Evolutionary conservation across 2,329 filamentous ascomycete genomes (phyloP).

Genomic region (Fusarium multiceps): DNA sequence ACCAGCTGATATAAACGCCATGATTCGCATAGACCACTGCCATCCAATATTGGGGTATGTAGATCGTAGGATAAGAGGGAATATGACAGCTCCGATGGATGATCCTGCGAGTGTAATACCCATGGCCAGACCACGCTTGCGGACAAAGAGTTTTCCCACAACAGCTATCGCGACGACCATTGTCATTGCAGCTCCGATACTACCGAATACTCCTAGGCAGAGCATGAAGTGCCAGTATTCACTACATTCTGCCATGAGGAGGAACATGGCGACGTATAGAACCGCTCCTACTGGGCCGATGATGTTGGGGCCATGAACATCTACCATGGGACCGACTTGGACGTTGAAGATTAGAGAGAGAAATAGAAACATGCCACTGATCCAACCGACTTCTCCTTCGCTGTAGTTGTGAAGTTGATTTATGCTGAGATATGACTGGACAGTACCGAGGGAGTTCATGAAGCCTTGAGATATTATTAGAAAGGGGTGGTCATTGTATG

Average conservation of each 20-base stretch:
- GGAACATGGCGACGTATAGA: slow-evolving; percentile 54
- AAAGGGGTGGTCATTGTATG: background rate
- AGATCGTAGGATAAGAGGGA: slow-evolving; percentile 50
- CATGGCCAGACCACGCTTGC: slow-evolving; percentile 43
- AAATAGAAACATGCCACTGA: slow-evolving; percentile 59
- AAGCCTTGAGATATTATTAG: slow-evolving; percentile 52
- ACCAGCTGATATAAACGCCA: slow-evolving; percentile 47
- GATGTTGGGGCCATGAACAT: slow-evolving; percentile 57
- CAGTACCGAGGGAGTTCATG: slow-evolving; percentile 59
- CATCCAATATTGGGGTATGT: slow-evolving; percentile 48
- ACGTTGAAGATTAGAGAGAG: slow-evolving; percentile 58
- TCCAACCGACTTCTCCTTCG: slow-evolving; percentile 61
- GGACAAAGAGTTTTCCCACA: slow-evolving; percentile 48
- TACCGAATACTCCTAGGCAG: slow-evolving; percentile 56
- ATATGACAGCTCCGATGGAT: slow-evolving; percentile 48
- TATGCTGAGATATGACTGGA: slow-evolving; percentile 59
- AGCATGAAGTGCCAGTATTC: slow-evolving; percentile 62
- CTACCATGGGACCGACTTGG: slow-evolving; percentile 61
- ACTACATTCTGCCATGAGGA: slow-evolving; percentile 59
- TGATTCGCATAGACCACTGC: slow-evolving; percentile 50
- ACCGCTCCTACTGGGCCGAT: slow-evolving; percentile 53
- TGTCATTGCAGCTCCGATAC: slow-evolving; percentile 54
- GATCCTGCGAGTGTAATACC: slow-evolving; percentile 43
- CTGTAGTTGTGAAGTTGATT: slow-evolving; percentile 58
- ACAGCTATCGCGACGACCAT: slow-evolving; percentile 51